Conservation (phyloP, 768 basidiomycete genomes). For the Leccinum variicolor region DNA sequence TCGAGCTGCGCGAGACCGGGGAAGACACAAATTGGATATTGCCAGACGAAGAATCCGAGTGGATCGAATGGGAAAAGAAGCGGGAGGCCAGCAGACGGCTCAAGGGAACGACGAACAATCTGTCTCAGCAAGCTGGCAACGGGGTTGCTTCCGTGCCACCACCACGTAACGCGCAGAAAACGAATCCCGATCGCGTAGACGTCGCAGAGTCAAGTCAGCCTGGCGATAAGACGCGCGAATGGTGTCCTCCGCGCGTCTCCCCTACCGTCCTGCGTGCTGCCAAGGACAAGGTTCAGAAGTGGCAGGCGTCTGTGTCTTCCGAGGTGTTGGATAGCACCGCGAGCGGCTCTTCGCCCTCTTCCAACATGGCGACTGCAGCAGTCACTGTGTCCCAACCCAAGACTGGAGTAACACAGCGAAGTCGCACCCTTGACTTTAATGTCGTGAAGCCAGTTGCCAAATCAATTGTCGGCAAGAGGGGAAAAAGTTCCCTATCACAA, state of each 20-base stretch:
- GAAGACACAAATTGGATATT: conserved; percentile 33
- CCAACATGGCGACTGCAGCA: conserved; percentile 1
- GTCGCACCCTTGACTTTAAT: conserved; percentile 38
- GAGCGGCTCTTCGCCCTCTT: conserved; percentile 1
- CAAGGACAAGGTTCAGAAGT: conserved; percentile 34
- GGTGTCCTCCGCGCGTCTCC: conserved; percentile 16
- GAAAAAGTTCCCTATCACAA: conserved; percentile 5
- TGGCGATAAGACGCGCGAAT: conserved; percentile 2
- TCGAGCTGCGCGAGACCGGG: conserved; percentile 21
- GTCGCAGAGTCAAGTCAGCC: background rate
- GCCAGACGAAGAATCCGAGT: conserved; percentile 47
- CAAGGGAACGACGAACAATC: conserved; percentile 13
- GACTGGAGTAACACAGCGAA: conserved; percentile 13
- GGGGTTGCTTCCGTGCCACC: background rate
- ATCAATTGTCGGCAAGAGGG: conserved; percentile 22
- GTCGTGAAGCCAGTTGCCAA: conserved; percentile 39
- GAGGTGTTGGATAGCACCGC: conserved; percentile 13
- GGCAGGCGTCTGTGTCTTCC: conserved; percentile 31
- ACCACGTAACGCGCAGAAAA: conserved; percentile 3
- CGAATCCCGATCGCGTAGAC: background rate
- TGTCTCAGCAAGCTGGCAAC: conserved; percentile 6
- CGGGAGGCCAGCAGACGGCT: conserved; percentile 18
- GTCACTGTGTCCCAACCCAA: conserved; percentile 11
- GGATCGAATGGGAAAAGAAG: conserved; percentile 44
- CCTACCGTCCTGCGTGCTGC: conserved; percentile 27